These are phyloP conservation scores for Lipomyces yamadae DNA, from an alignment of 805 yeast species.

Conservation along the genomic window DNA sequence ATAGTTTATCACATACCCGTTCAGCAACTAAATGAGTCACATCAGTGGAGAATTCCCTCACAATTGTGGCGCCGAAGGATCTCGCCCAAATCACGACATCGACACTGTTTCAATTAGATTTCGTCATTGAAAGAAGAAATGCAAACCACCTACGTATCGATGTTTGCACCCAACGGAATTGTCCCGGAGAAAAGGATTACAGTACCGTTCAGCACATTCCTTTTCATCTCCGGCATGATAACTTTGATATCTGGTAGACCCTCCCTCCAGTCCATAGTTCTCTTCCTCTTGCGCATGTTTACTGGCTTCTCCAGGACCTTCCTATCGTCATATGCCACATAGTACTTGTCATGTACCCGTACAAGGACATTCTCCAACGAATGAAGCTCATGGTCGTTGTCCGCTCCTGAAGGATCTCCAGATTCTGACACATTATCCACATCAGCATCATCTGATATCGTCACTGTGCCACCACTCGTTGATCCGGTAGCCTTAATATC, in stretches of 20 bases:
- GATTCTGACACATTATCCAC: constrained; percentile 1
- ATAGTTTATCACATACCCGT: constrained; percentile 6
- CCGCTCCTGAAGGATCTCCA: constrained; percentile 61
- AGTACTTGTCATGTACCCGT: constrained; percentile 71
- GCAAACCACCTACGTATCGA: constrained; percentile 50
- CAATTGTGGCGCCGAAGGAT: constrained; percentile 88
- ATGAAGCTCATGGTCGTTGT: constrained; percentile 78
- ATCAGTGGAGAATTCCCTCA: constrained; percentile 65
- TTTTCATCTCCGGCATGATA: constrained; percentile 78
- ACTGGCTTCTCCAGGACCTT: constrained; percentile 15
- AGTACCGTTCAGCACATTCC: constrained; percentile 66
- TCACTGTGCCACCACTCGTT: constrained; percentile 28
- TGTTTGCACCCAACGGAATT: constrained; percentile 78
- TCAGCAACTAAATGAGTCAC: constrained; percentile 89
- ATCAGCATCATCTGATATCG: constrained; percentile 17
- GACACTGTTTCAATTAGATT: constrained; percentile 48
- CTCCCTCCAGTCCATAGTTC: constrained; percentile 32
- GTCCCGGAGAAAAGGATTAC: constrained; percentile 83
- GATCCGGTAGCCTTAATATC: constrained; percentile 19
- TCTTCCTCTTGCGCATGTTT: constrained; percentile 26
- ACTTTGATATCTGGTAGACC: constrained; percentile 62
- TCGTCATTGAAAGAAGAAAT: not conserved
- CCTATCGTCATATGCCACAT: constrained; percentile 47
- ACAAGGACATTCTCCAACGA: constrained; percentile 65
- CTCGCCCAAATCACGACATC: constrained; percentile 92